Percentiles rank a stretch among this genome's conserved stretches.
phyloP scores from a whole-genome alignment of 1,139 yeast species.

The Candida sp. region DNA sequence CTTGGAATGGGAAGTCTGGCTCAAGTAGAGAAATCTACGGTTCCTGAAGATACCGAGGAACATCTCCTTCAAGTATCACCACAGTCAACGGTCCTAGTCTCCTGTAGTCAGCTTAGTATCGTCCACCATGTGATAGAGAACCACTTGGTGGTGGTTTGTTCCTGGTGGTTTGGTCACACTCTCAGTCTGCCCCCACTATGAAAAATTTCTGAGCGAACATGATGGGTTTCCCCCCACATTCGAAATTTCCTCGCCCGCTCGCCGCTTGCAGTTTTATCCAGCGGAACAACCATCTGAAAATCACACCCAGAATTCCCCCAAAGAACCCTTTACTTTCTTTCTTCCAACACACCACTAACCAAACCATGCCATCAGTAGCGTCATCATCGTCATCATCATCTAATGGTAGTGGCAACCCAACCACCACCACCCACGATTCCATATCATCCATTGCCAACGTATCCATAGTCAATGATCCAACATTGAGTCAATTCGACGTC shows the following conservation, averaged over 20 bases:
- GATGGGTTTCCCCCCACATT: not conserved
- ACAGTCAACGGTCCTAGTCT: no score
- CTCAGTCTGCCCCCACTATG: not conserved
- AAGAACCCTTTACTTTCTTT: not conserved
- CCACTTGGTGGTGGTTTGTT: no score
- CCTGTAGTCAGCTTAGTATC: no score
- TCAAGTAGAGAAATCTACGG: no score
- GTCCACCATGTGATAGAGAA: no score
- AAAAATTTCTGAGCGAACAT: not conserved
- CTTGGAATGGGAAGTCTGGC: no score
- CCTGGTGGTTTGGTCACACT: not conserved
- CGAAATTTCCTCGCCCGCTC: not conserved
- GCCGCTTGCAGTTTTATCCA: not conserved
- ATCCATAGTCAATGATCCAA: constrained; percentile 35
- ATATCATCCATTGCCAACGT: constrained; percentile 30
- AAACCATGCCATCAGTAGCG: constrained; percentile 16
- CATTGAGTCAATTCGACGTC: constrained; percentile 27
- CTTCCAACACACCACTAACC: not conserved
- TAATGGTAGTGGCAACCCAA: not conserved
- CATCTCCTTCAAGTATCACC: no score
- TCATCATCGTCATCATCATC: not conserved
- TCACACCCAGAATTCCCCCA: not conserved
- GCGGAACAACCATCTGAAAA: not conserved
- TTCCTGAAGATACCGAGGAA: no score
- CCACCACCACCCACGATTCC: constrained; percentile 3